phyloP scores from a whole-genome alignment of 371 early-diverging fungal genomes.

The Quaeritorhiza haematococci region DNA sequence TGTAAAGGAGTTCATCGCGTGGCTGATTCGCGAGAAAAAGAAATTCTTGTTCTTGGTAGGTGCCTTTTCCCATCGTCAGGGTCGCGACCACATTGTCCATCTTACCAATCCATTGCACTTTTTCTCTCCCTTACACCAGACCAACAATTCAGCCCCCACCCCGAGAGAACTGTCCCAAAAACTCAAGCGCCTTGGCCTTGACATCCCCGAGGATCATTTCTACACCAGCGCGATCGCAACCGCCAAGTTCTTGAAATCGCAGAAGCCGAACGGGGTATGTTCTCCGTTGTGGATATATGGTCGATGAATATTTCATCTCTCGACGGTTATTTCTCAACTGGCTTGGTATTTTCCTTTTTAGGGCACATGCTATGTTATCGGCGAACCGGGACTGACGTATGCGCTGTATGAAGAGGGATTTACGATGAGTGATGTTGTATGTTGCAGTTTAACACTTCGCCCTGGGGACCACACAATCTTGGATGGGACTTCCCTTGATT shows the following conservation, averaged over 20 bases:
- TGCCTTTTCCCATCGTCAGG: background rate
- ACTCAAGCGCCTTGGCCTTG: constrained; percentile 54
- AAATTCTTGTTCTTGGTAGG: constrained; percentile 50
- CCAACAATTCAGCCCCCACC: constrained; percentile 66
- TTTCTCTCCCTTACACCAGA: constrained; percentile 26
- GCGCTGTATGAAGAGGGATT: constrained; percentile 64
- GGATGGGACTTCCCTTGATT: too few species aligned
- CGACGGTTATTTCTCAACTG: background rate
- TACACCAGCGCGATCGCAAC: constrained; percentile 64
- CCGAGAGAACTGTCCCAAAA: constrained; percentile 62
- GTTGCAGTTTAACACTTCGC: too few species aligned
- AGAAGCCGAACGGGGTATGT: constrained; percentile 44
- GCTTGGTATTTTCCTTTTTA: constrained; percentile 2
- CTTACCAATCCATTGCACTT: background rate
- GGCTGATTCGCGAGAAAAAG: constrained; percentile 54
- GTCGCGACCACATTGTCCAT: background rate
- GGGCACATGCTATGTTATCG: constrained; percentile 58
- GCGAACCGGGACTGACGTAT: constrained; percentile 61
- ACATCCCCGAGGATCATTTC: constrained; percentile 55
- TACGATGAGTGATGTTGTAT: constrained; percentile 53
- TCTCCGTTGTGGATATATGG: background rate
- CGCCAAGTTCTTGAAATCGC: constrained; percentile 56
- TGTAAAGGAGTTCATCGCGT: constrained; percentile 64
- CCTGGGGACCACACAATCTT: too few species aligned
- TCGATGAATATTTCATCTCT: background rate